These are phyloP conservation scores for Saksenaea vasiformis DNA, from an alignment of 371 early-diverging fungal species.

Conservation along the genomic window DNA sequence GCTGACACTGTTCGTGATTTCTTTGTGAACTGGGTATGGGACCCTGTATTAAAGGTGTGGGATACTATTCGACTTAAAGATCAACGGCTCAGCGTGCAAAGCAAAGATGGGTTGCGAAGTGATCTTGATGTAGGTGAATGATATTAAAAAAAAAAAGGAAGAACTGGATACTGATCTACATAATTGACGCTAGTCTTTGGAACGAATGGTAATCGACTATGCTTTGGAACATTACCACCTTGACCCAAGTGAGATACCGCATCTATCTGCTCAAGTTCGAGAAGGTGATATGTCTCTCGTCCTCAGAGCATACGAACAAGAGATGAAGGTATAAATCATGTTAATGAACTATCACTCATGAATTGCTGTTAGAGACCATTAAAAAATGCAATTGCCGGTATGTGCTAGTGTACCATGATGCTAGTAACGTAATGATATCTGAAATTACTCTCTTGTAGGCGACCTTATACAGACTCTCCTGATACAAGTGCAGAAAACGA, in stretches of 20 bases:
- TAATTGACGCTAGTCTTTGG: slow-evolving; percentile 63
- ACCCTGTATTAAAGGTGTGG: slow-evolving; percentile 76
- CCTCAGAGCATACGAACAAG: slow-evolving; percentile 77
- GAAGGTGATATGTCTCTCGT: slow-evolving; percentile 84
- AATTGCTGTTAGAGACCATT: slow-evolving; percentile 52
- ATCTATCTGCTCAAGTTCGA: slow-evolving; percentile 49
- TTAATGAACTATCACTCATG: not conserved
- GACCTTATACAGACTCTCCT: slow-evolving; percentile 83
- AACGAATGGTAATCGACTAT: slow-evolving; percentile 88
- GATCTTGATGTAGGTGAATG: slow-evolving; percentile 69
- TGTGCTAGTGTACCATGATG: slow-evolving; percentile 22
- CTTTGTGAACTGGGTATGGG: slow-evolving; percentile 76
- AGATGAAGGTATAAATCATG: slow-evolving; percentile 58
- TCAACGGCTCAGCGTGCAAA: slow-evolving; percentile 69
- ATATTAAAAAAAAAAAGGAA: not conserved
- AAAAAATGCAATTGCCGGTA: slow-evolving; percentile 52
- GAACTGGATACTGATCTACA: not conserved
- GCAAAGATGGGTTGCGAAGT: slow-evolving; percentile 74
- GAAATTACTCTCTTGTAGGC: slow-evolving; percentile 36
- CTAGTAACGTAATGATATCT: slow-evolving; percentile 3
- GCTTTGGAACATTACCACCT: slow-evolving; percentile 62
- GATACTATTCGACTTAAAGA: slow-evolving; percentile 86
- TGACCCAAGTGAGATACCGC: slow-evolving; percentile 34
- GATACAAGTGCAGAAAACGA: slow-evolving; percentile 90
- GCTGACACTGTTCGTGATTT: slow-evolving; percentile 61